Conservation (phyloP, 2,329 filamentous ascomycete species). For the Juglanconis juglandina region DNA sequence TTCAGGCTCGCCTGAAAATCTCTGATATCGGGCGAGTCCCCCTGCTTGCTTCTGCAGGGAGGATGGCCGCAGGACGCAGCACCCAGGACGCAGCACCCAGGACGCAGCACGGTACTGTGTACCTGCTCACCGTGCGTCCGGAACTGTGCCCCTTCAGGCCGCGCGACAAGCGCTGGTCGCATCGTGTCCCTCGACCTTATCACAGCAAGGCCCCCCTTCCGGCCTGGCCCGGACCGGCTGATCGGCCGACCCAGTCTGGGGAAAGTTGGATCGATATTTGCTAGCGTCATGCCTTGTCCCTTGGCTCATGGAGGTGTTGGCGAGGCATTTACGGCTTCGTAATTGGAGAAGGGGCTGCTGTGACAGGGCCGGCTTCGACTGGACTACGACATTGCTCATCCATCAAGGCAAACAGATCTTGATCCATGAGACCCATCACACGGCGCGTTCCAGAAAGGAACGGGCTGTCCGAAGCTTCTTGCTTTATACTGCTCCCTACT, state of each 20-base stretch:
- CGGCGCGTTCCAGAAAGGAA: not conserved
- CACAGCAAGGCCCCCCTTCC: not conserved
- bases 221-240: slow-evolving; percentile 2
- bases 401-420: not conserved
- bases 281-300: not conserved
- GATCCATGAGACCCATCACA: not conserved
- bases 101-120: not conserved
- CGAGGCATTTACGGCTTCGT: not conserved
- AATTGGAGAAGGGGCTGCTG: not conserved
- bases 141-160: not conserved
- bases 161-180: not conserved
- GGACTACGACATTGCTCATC: too few species aligned
- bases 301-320: not conserved
- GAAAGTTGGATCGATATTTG: not conserved
- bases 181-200: not conserved
- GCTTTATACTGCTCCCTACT: too few species aligned
- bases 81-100: not conserved
- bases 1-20: not conserved
- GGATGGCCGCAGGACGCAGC: not conserved
- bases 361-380: not conserved
- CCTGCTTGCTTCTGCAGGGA: not conserved
- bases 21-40: not conserved
- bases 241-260: slow-evolving; percentile 1
- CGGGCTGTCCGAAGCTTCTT: too few species aligned
- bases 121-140: slow-evolving; percentile 3